Percentiles rank a stretch among this genome's conserved stretches.
Evolutionary conservation across 2,329 filamentous ascomycete species (phyloP).

Genomic region (Ophiostoma sp.): DNA sequence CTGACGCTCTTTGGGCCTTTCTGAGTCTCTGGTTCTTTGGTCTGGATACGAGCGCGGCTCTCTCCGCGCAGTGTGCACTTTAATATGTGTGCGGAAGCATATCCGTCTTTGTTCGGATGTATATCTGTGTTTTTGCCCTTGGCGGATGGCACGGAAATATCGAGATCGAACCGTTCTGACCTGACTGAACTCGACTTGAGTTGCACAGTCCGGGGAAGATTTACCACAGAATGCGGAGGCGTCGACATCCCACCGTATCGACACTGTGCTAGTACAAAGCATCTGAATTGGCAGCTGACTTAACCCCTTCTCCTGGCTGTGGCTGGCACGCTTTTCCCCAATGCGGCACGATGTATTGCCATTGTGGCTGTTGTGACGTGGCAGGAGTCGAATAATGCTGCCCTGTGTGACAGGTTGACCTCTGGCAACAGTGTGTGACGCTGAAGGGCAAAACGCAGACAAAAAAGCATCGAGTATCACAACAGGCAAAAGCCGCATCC

Average conservation of each 20-base stretch:
- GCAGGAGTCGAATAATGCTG: neutral
- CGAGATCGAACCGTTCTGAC: neutral
- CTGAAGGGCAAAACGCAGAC: too few species aligned
- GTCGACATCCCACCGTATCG: neutral
- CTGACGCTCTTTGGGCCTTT: neutral
- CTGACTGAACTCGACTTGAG: neutral
- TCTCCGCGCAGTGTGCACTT: neutral
- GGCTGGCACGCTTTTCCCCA: neutral
- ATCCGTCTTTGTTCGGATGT: too few species aligned
- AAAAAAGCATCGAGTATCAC: neutral
- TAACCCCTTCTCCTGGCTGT: neutral
- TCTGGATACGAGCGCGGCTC: neutral
- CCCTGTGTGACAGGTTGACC: neutral
- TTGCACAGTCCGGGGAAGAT: neutral
- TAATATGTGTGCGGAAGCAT: too few species aligned
- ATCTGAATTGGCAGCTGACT: neutral
- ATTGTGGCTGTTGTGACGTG: neutral
- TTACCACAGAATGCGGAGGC: neutral
- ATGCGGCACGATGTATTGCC: neutral
- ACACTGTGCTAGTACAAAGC: conserved; percentile 17
- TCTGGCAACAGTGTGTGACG: neutral
- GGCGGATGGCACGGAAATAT: neutral
- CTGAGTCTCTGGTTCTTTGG: neutral
- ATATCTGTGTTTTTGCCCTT: neutral
- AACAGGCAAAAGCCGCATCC: neutral